Evolutionary conservation across 805 yeast genomes (phyloP).

Genomic region (Candida nemodendra): DNA sequence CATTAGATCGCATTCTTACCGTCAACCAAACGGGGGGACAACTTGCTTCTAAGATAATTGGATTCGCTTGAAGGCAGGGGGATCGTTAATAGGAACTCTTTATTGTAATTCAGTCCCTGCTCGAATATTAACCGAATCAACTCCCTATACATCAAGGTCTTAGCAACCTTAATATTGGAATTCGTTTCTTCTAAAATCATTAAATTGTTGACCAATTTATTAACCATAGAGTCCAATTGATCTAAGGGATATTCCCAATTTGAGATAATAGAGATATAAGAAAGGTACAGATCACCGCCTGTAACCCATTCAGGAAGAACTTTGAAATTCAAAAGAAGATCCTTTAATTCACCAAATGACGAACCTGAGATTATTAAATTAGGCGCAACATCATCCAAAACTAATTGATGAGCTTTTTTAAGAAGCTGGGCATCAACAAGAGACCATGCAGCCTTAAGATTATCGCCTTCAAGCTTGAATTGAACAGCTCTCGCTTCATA

Average conservation of each 20-base stretch:
- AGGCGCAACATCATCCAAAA: slow-evolving; percentile 70
- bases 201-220: slow-evolving; percentile 44
- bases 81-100: slow-evolving; percentile 37
- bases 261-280: slow-evolving; percentile 43
- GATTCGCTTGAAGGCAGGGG: slow-evolving; percentile 47
- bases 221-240: slow-evolving; percentile 29
- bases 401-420: slow-evolving; percentile 60
- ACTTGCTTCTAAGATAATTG: slow-evolving; percentile 34
- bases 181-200: slow-evolving; percentile 39
- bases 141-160: slow-evolving; percentile 50
- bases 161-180: slow-evolving; percentile 45
- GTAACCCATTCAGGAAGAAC: slow-evolving; percentile 45
- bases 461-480: slow-evolving; percentile 48
- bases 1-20: slow-evolving; percentile 1
- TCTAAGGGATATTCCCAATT: background rate
- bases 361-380: slow-evolving; percentile 53
- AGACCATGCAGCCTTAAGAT: slow-evolving; percentile 58
- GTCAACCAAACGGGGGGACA: slow-evolving; percentile 6
- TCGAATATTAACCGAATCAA: slow-evolving; percentile 43
- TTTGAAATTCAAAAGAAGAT: slow-evolving; percentile 45
- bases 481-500: slow-evolving; percentile 61
- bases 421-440: slow-evolving; percentile 59
- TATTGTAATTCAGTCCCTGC: slow-evolving; percentile 26
- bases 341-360: slow-evolving; percentile 28
- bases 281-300: slow-evolving; percentile 59